Evolutionary conservation across 2,329 filamentous ascomycete species (phyloP), one percentile per base, ranked within the genome.

Genomic region (Botrytis elliptica): DNA sequence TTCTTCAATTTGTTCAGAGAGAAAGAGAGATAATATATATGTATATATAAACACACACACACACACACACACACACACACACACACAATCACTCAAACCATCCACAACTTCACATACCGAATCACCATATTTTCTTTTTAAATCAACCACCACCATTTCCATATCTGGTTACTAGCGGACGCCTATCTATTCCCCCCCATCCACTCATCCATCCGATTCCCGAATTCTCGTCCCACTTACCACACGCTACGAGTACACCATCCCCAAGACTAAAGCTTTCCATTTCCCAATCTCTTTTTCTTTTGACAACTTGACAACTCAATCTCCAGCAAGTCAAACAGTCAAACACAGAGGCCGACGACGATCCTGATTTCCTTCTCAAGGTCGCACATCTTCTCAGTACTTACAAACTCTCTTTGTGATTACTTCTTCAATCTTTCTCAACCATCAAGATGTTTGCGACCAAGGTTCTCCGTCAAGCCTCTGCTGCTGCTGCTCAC

Each of bases 391-490:
- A 67, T 67, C 65, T 67, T 68, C 40, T 36, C 64, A 59, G 29
- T 49, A 29, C 10, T 67, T 49, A 25, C 40, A 33, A 57, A 33
- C 20, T 60, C 42, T 38, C 6, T 38, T 68, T 59, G 49, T 70
- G 44, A 59, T 29, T 66, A 52, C 49, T 71, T 71, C 38, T 69
- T 36, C n/a, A 52, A 40, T 60, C 59, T n/a, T 38, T 65, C 70
- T 12, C 33, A 55, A 46, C 52, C 57, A 66, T 62, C 70, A 80
- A 80, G 73, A 79, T 84, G 83, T 83, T 82, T 79, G 75, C 81
- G 72, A 82, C 82, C 67, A 80, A 80, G 76, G 78, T 78, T 75
- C 81, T 83, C 73, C 80, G 82, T 57, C 80, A 81, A 73, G 79
- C 81, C 71, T 77, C 79, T 69, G 77, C 79, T 59, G 77, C 75